Evolutionary conservation across 2,329 filamentous ascomycete species (phyloP), one percentile per base, ranked within the genome.

Genomic region (Alternaria longipes): DNA sequence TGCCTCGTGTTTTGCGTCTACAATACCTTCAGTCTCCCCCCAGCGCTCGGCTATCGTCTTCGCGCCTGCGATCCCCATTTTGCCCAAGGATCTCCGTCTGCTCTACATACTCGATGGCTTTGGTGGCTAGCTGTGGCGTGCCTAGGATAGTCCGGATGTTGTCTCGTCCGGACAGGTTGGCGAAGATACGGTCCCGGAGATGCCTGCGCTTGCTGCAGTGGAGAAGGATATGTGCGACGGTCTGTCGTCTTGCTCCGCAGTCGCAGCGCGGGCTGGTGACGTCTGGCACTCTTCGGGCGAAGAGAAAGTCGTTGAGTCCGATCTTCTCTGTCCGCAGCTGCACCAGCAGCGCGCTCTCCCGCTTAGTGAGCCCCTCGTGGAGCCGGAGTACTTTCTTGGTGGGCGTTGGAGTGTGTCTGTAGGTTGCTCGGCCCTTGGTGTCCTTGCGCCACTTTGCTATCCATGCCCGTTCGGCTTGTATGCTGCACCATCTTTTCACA

Each of bases 241-340:
- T 70, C 64, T 67, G 50, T 36, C 50, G 50, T 46, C 64, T 65
- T 42, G 46, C 65, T 44, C 65, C 54, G 36, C 66, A 68, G 14
- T 58, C 36, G 56, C 60, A 68, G 20, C 36, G 51, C 3, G 63
- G 36, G 63, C 51, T 62, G 32, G 49, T 60, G 28, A 66, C 49
- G 4, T 20, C 52, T 54, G 49, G 64, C 32, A 69, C 62, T 54
- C 38, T 62, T 52, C 47, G 41, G 45, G 18, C 45, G 51, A 59
- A 69, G 56, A 66, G 63, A 45, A 69, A 65, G 56, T 68, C 59
- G 12, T 54, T 62, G 11, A 69, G 54, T 8, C 64, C 46, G 16
- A 67, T 67, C 40, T 69, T 69, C 54, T 67, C 55, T 3, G 59
- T 67, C 18, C 54, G 36, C 26, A 65, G 38, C 56, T 68, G 59